Conservation (phyloP, 345 rosid species). For the Citrus australasica region DNA sequence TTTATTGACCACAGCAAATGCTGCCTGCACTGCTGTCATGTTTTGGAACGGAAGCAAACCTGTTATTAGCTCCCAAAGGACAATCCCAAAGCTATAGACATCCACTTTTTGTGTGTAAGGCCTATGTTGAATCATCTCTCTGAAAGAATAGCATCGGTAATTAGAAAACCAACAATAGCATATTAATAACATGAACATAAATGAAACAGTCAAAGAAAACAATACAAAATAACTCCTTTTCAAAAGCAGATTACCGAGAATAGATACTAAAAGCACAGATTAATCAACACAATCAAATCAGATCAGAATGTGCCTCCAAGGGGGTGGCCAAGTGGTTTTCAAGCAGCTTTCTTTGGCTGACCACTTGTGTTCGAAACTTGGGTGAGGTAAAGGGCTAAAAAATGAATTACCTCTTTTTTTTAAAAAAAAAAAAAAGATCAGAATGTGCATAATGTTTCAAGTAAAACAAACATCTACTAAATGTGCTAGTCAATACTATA, state of each 20-base stretch:
- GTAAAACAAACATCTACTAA: background rate
- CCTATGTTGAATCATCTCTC: slow-evolving; percentile 44
- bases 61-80: slow-evolving; percentile 43
- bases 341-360: too few species aligned
- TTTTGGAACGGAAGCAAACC: slow-evolving; percentile 50
- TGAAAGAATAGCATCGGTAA: slow-evolving; percentile 11
- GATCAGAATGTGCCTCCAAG: background rate
- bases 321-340: too few species aligned
- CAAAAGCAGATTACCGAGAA: background rate
- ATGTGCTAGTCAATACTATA: background rate
- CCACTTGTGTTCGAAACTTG: too few species aligned
- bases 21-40: slow-evolving; percentile 60
- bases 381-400: too few species aligned
- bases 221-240: background rate
- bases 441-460: background rate
- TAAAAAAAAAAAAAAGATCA: background rate
- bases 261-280: background rate
- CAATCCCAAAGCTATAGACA: slow-evolving; percentile 46
- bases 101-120: slow-evolving; percentile 43
- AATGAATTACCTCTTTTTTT: too few species aligned
- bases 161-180: background rate
- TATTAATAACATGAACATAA: background rate
- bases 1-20: slow-evolving; percentile 51
- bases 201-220: background rate
- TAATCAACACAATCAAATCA: background rate